A percentile compares a stretch with the other conserved stretches of the same genome.
Evolutionary conservation across 257 asterid genomes (phyloP).

Genomic region (Solanum phureja): DNA sequence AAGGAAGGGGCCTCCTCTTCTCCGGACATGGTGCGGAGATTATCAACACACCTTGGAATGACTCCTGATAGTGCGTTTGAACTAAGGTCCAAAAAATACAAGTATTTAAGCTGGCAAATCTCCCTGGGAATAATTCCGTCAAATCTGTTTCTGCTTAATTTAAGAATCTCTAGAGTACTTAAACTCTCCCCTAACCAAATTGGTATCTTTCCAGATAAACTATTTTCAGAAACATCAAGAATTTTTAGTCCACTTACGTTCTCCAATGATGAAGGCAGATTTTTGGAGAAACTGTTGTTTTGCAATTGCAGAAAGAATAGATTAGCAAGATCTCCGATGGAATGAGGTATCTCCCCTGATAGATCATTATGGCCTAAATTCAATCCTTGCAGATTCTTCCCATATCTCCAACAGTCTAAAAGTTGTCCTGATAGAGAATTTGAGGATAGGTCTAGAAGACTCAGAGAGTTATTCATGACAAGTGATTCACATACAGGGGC

Average conservation of each 20-base stretch:
- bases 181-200: neutral
- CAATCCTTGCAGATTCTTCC: neutral
- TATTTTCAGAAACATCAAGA: neutral
- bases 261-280: neutral
- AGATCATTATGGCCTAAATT: neutral
- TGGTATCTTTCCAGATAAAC: neutral
- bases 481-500: neutral
- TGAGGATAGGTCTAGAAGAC: neutral
- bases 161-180: neutral
- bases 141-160: neutral
- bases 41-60: neutral
- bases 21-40: neutral
- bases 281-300: neutral
- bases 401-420: neutral
- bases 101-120: neutral
- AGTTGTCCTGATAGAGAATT: neutral
- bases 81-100: neutral
- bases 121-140: neutral
- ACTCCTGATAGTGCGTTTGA: neutral
- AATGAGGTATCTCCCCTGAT: neutral
- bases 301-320: neutral
- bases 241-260: too few species aligned
- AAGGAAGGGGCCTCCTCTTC: neutral
- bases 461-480: neutral
- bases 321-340: neutral